Evolutionary conservation across 176 grass and related monocot genomes (phyloP).

Genomic region (Aegilops tauschii): DNA sequence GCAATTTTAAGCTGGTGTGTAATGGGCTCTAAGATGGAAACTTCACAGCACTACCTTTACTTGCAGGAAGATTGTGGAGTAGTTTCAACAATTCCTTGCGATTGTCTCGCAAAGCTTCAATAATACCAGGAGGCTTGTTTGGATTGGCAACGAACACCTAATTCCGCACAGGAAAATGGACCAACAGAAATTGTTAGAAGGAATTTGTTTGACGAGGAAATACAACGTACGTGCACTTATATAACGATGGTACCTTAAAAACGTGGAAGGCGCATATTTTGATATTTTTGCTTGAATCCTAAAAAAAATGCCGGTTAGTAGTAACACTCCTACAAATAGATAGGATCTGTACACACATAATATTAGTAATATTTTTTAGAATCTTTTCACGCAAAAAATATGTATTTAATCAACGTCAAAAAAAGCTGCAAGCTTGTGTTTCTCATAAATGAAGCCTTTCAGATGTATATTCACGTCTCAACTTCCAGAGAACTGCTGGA

Average conservation of each 20-base stretch:
- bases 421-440: neutral
- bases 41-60: conserved; percentile 43
- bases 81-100: conserved; percentile 59
- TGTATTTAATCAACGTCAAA: neutral
- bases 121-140: conserved; percentile 60
- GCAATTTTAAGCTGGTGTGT: neutral
- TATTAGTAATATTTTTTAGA: neutral
- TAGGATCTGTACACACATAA: neutral
- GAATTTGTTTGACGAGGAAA: neutral
- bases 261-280: conserved; percentile 90
- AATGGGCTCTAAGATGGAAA: neutral
- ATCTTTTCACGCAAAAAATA: neutral
- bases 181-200: neutral
- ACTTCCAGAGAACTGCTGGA: neutral
- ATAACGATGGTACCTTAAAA: conserved; percentile 77
- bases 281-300: conserved; percentile 99
- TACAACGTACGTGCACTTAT: neutral
- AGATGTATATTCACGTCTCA: neutral
- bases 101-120: conserved; percentile 49
- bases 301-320: conserved; percentile 23
- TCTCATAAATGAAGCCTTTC: neutral
- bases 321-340: neutral
- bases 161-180: neutral
- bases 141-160: conserved; percentile 87
- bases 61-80: conserved; percentile 60